Conservation (phyloP, 192 early-diverging fungal genomes). For the Oehlia diaphana region DNA sequence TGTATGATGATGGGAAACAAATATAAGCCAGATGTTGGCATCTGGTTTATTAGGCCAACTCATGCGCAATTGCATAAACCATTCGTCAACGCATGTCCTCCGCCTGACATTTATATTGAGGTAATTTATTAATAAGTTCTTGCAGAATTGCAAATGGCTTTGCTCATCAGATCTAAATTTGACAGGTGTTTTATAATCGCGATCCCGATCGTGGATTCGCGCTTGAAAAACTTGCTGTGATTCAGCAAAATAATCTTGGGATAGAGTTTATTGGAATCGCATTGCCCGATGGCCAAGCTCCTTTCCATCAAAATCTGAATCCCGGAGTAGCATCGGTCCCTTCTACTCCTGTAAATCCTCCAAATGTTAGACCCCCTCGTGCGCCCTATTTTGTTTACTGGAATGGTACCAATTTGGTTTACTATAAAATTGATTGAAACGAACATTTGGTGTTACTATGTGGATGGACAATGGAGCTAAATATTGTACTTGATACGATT, state of each 20-base stretch:
- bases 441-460: neutral
- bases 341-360: neutral
- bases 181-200: neutral
- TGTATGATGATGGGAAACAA: too few species aligned
- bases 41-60: too few species aligned
- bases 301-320: neutral
- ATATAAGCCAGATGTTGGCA: too few species aligned
- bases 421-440: slow-evolving; percentile 13
- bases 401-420: neutral
- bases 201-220: slow-evolving; percentile 3
- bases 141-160: neutral
- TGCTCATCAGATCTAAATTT: slow-evolving; percentile 11
- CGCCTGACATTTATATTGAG: neutral
- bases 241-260: neutral
- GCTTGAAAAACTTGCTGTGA: neutral
- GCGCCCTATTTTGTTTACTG: neutral
- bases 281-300: neutral
- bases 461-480: slow-evolving; percentile 5
- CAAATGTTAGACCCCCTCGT: neutral
- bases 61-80: too few species aligned
- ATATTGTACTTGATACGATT: slow-evolving; percentile 7
- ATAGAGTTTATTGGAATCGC: slow-evolving; percentile 5
- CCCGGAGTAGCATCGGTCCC: neutral
- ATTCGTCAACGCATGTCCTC: too few species aligned
- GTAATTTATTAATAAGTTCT: slow-evolving; percentile 4